A percentile compares a stretch with the other conserved stretches of the same genome.
These are phyloP conservation scores for Lepidium africanum DNA, from an alignment of 345 rosid genomes.

Conservation along the genomic window DNA sequence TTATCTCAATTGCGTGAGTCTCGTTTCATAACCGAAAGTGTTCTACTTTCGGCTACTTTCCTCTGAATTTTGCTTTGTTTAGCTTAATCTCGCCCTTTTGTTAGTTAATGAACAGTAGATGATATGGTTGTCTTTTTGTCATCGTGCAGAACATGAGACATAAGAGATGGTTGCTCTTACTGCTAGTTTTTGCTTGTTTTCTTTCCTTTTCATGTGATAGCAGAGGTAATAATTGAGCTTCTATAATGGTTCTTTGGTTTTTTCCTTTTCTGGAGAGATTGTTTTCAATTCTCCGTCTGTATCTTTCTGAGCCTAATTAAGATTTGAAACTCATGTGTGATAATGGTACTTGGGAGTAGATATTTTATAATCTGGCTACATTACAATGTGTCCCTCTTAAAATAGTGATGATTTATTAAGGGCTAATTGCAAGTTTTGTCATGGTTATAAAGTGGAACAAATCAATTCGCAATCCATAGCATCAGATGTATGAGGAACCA, in stretches of 20 bases:
- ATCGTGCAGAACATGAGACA: conserved; percentile 40
- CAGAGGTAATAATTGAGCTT: conserved; percentile 34
- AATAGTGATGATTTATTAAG: background rate
- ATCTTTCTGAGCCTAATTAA: background rate
- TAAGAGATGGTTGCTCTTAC: conserved; percentile 27
- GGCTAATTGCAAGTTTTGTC: background rate
- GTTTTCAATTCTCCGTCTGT: background rate
- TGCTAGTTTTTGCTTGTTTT: conserved; percentile 28
- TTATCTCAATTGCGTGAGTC: background rate
- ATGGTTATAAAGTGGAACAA: background rate
- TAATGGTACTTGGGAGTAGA: background rate
- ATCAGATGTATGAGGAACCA: background rate
- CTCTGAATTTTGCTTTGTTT: background rate
- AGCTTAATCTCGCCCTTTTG: background rate
- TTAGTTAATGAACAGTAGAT: background rate
- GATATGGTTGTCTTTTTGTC: background rate
- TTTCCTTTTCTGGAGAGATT: background rate
- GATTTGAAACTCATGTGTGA: background rate
- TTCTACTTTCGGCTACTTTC: background rate
- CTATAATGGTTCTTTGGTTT: background rate
- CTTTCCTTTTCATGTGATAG: conserved; percentile 28
- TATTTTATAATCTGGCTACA: background rate
- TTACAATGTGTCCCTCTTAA: background rate
- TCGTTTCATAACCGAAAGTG: background rate
- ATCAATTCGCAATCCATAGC: background rate